Conservation (phyloP, 2,329 filamentous ascomycete species). For the Orbilia blumenaviensis region DNA sequence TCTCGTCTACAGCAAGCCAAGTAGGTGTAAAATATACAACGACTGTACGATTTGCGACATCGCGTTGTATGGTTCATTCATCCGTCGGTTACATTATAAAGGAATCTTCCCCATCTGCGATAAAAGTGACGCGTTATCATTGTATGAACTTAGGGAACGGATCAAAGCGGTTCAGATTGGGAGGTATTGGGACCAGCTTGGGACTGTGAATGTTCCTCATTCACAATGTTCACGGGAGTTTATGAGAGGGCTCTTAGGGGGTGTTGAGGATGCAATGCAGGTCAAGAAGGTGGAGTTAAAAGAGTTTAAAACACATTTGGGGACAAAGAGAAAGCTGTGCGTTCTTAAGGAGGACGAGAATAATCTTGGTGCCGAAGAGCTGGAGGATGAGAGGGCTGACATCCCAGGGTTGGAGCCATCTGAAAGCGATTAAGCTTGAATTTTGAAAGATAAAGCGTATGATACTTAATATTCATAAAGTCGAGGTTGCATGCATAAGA, state of each 20-base stretch:
- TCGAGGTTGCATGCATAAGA: too few species aligned
- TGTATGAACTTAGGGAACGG: constrained; percentile 27
- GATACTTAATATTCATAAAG: neutral
- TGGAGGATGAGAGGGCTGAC: neutral
- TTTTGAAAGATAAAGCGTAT: neutral
- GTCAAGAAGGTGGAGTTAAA: constrained; percentile 9
- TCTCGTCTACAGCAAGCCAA: constrained; percentile 26
- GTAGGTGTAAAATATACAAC: neutral
- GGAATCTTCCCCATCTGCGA: constrained; percentile 39
- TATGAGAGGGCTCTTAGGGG: neutral
- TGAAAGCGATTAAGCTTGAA: neutral
- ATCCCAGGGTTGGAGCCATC: neutral
- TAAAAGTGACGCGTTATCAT: constrained; percentile 35
- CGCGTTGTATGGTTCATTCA: constrained; percentile 43
- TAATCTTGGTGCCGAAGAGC: neutral
- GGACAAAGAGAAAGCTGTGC: constrained; percentile 30
- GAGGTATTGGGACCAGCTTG: constrained; percentile 18
- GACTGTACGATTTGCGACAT: constrained; percentile 47
- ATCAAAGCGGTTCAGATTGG: constrained; percentile 35
- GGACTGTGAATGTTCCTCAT: neutral
- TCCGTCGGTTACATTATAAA: constrained; percentile 32
- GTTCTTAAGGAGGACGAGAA: constrained; percentile 25
- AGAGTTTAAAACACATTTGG: constrained; percentile 19
- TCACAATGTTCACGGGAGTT: neutral
- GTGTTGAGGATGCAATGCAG: constrained; percentile 2